Evolutionary conservation across 2,329 filamentous ascomycete species (phyloP).

Genomic region (Botrytis porri): DNA sequence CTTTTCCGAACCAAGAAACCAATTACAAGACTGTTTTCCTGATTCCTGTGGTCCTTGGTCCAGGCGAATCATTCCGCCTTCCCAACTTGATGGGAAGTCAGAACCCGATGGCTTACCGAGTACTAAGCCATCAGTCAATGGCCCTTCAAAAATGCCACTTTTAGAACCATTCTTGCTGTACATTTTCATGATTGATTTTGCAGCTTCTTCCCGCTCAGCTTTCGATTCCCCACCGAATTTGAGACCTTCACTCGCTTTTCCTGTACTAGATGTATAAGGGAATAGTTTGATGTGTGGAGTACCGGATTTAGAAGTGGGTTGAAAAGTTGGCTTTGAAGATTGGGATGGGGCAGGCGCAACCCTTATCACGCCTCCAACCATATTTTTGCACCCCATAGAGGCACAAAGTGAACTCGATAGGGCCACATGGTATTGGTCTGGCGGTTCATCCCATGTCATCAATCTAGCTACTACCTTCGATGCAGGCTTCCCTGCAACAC

Average conservation of each 20-base stretch:
- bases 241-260: slow-evolving; percentile 62
- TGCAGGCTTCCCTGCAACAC: slow-evolving; percentile 54
- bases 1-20: slow-evolving; percentile 76
- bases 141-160: slow-evolving; percentile 72
- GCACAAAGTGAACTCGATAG: slow-evolving; percentile 76
- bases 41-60: slow-evolving; percentile 54
- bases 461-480: slow-evolving; percentile 74
- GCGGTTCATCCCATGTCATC: slow-evolving; percentile 78
- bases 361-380: slow-evolving; percentile 84
- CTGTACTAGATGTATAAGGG: slow-evolving; percentile 64
- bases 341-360: slow-evolving; percentile 71
- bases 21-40: slow-evolving; percentile 53
- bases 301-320: slow-evolving; percentile 45
- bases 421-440: slow-evolving; percentile 75
- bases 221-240: slow-evolving; percentile 88
- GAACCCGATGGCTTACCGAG: slow-evolving; percentile 57
- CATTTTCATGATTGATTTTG: slow-evolving; percentile 67
- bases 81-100: slow-evolving; percentile 61
- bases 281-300: slow-evolving; percentile 67
- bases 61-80: slow-evolving; percentile 80
- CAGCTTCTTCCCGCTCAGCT: slow-evolving; percentile 73
- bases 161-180: slow-evolving; percentile 55
- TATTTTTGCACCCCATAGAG: slow-evolving; percentile 65
- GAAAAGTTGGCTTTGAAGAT: slow-evolving; percentile 25
- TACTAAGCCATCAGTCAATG: slow-evolving; percentile 84